A percentile compares a stretch with the other conserved stretches of the same genome.
Conservation (phyloP, 1,284 basidiomycete genomes). For the Leccinum variabile region DNA sequence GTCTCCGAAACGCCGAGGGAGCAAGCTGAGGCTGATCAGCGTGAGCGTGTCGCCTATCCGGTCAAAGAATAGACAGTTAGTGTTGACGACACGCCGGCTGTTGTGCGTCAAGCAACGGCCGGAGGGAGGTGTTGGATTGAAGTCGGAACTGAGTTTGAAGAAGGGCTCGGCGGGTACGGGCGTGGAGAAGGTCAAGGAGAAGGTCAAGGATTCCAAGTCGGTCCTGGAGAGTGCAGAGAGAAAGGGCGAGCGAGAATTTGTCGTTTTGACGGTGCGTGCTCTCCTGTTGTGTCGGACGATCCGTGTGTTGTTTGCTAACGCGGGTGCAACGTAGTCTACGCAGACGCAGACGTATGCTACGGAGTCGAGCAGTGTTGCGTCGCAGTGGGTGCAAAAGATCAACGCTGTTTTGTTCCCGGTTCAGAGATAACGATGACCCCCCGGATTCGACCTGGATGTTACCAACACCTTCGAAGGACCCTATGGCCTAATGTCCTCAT, state of each 20-base stretch:
- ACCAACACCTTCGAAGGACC: neutral
- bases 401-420: conserved; percentile 15
- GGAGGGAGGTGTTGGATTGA: conserved; percentile 41
- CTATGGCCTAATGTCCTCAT: neutral
- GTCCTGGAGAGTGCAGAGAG: conserved; percentile 50
- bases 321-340: conserved; percentile 40
- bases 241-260: conserved; percentile 60
- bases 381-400: conserved; percentile 56
- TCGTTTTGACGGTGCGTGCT: conserved; percentile 56
- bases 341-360: conserved; percentile 56
- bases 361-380: conserved; percentile 39
- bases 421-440: neutral
- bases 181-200: conserved; percentile 43
- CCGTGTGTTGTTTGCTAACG: conserved; percentile 3
- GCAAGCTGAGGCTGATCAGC: conserved; percentile 50
- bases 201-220: conserved; percentile 36
- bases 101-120: conserved; percentile 55
- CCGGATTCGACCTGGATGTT: neutral
- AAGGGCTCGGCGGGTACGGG: conserved; percentile 36
- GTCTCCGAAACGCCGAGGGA: conserved; percentile 57
- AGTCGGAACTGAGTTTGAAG: conserved; percentile 48
- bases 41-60: conserved; percentile 47
- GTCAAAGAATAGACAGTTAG: conserved; percentile 54
- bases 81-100: conserved; percentile 58
- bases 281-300: too few relatives aligned